Evolutionary conservation across 1,284 basidiomycete genomes (phyloP), one percentile per base, ranked within the genome.

Genomic region (Kwoniella shivajii): DNA sequence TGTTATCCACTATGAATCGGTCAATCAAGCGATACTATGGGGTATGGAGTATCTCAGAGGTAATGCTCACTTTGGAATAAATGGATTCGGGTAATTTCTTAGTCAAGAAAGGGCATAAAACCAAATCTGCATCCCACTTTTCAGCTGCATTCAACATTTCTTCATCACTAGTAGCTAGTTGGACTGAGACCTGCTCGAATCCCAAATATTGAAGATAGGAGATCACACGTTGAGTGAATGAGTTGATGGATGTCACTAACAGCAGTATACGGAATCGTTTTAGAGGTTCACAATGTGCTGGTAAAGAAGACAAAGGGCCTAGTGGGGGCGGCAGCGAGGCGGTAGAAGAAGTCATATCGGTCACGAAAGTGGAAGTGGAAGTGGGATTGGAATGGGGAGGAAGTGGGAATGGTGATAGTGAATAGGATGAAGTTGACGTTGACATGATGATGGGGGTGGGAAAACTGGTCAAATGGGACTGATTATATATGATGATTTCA

Each of bases 71-170:
- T 36, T 67, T 68, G 47, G 62, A 72, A 64, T 76, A 79, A 11
- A 81, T 66, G 31, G 69, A 67, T 18, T 68, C 68, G 16, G 80
- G 79, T 18, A 81, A 75, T 50, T 74, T 77, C 52, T 76, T 78
- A 4, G 78, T 80, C 58, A 81, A 65, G 63, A 80, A 81, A 0
- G 80, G 79, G 58, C 80, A 80, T 34, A 81, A 56, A 48, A 81
- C 68, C 11, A 80, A 57, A 59, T 80, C 75, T 14, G 80, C 78
- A 24, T 74, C 59, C 53, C 70, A 73, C 2, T 72, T 59, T 41
- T 78, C 67, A 26, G 71, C 73, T 1, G 78, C 79, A 6, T 65
- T 55, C n/a, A 77, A 61, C 78, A 81, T 80, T 20, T 62, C 65
- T 22, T 75, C 70, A n/a, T 78, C 70, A 13, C 66, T 69, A 4